Evolutionary conservation across 345 rosid species (phyloP).

Genomic region (Eucalyptus cladocalyx): DNA sequence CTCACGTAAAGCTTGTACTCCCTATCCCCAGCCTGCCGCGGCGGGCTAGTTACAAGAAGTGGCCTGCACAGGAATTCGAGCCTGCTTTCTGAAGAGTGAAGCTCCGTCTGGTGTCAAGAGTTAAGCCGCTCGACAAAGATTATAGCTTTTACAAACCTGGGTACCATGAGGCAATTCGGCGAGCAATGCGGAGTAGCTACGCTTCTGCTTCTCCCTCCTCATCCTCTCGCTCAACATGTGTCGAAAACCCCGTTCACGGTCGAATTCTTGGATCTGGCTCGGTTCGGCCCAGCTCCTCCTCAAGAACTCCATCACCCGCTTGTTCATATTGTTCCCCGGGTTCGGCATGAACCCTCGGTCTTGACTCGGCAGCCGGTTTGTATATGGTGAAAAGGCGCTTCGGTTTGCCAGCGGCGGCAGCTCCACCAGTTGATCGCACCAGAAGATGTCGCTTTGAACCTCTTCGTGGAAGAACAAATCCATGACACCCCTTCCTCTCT

Average conservation of each 20-base stretch:
- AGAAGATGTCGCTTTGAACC: constrained; percentile 2
- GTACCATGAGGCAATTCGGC: constrained; percentile 43
- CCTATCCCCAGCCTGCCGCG: neutral
- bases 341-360: neutral
- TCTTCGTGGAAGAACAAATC: neutral
- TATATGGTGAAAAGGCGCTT: constrained; percentile 28
- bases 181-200: constrained; percentile 35
- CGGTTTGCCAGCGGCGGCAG: fast-evolving
- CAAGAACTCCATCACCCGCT: constrained; percentile 35
- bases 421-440: neutral
- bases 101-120: neutral
- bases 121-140: neutral
- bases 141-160: constrained; percentile 30
- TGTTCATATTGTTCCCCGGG: constrained; percentile 21
- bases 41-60: neutral
- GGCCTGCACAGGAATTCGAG: neutral
- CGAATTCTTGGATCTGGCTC: constrained; percentile 2
- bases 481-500: neutral
- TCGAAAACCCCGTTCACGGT: constrained; percentile 13
- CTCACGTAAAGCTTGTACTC: neutral
- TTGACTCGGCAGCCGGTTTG: neutral
- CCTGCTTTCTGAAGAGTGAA: neutral
- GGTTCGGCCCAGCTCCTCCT: constrained; percentile 11
- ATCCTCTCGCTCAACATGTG: constrained; percentile 64
- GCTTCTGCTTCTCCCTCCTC: constrained; percentile 59